Conservation (phyloP, 257 asterid species). For the Solanum lignicaule region DNA sequence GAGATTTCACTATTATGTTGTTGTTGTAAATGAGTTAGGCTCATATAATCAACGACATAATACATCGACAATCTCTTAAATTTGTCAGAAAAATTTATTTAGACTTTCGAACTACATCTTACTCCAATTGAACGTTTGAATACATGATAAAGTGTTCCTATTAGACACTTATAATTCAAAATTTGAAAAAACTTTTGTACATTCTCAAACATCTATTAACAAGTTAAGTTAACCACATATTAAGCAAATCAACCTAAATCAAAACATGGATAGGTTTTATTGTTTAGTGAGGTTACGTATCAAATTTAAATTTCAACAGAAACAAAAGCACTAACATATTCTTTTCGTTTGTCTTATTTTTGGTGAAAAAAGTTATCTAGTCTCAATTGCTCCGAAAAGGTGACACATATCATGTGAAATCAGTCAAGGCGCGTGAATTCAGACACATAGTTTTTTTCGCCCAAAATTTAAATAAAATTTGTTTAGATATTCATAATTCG, state of each 20-base stretch:
- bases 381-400: fast-evolving
- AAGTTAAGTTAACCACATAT: too few species aligned
- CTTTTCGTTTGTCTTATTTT: too few species aligned
- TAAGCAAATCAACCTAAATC: neutral
- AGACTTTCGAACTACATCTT: too few species aligned
- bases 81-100: too few species aligned
- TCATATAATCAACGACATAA: neutral
- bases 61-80: too few species aligned
- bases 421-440: neutral
- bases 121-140: neutral
- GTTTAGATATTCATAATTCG: neutral
- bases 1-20: too few species aligned
- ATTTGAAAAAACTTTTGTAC: neutral
- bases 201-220: neutral
- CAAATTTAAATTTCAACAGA: neutral
- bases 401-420: too few species aligned
- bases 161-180: too few species aligned
- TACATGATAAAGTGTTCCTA: neutral
- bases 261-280: neutral
- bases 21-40: neutral
- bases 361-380: neutral
- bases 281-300: neutral
- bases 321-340: too few species aligned
- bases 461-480: too few species aligned
- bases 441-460: neutral